Conservation (phyloP, 257 asterid genomes). For the Solanum etuberosum region DNA sequence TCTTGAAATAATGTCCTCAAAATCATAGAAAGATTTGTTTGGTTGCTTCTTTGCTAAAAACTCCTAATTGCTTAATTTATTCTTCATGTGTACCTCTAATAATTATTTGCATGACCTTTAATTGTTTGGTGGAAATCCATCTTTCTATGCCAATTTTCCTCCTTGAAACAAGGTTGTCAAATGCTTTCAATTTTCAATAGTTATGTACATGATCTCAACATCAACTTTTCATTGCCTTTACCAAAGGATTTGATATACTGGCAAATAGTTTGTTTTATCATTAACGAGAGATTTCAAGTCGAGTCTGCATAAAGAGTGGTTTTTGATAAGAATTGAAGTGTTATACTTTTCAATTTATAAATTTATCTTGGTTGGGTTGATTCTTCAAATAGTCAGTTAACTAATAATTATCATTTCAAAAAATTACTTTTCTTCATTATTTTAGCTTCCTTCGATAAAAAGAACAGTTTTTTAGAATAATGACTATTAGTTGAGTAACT, state of each 20-base stretch:
- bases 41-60: not conserved
- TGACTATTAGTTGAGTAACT: not conserved
- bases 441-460: not conserved
- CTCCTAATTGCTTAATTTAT: not conserved
- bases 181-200: conserved; percentile 1
- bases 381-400: too few relatives aligned
- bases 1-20: not conserved
- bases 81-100: conserved; percentile 5
- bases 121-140: conserved; percentile 14
- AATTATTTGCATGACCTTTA: conserved; percentile 2
- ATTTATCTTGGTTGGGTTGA: not conserved
- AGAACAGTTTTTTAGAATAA: too few relatives aligned
- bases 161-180: conserved; percentile 19
- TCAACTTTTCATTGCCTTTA: conserved; percentile 5
- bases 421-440: too few relatives aligned
- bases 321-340: not conserved
- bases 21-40: not conserved
- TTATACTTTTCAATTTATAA: too few relatives aligned
- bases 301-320: rapidly evolving
- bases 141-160: conserved; percentile 10
- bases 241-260: not conserved
- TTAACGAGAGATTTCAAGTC: too few relatives aligned
- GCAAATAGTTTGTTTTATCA: not conserved
- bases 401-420: too few relatives aligned
- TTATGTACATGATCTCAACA: conserved; percentile 4